phyloP scores from a whole-genome alignment of 192 early-diverging fungal species.

The Diversispora epigaea region DNA sequence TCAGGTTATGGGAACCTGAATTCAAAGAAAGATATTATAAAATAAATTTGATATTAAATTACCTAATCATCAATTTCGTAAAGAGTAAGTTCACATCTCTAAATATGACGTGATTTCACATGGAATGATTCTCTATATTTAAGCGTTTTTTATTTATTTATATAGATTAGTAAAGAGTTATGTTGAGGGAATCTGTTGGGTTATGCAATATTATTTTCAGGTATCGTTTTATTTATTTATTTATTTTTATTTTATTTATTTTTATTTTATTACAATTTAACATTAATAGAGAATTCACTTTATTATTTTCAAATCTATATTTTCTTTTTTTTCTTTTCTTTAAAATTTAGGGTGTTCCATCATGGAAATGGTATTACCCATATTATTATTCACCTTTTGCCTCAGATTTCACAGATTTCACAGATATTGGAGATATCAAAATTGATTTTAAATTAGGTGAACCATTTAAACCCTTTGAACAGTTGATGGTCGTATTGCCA shows the following conservation, averaged over 20 bases:
- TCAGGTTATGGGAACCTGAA: conserved; percentile 73
- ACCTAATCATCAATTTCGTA: conserved; percentile 53
- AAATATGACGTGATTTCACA: neutral
- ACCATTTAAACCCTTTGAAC: conserved; percentile 91
- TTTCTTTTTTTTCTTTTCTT: too few relatives aligned
- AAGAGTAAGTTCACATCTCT: conserved; percentile 46
- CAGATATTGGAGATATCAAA: conserved; percentile 68
- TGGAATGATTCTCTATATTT: neutral
- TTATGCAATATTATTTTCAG: conserved; percentile 92
- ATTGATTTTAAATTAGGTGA: conserved; percentile 78
- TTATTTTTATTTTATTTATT: too few relatives aligned
- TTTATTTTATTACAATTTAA: too few relatives aligned
- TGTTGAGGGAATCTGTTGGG: conserved; percentile 95
- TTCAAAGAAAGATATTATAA: conserved; percentile 75
- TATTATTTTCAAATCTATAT: neutral
- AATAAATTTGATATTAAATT: conserved; percentile 66
- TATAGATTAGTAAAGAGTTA: conserved; percentile 71
- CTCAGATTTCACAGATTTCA: conserved; percentile 82
- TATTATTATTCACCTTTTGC: conserved; percentile 94
- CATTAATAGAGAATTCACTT: too few relatives aligned
- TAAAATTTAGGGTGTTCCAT: conserved; percentile 66
- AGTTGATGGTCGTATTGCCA: conserved; percentile 95
- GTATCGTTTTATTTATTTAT: conserved; percentile 32
- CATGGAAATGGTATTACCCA: conserved; percentile 98
- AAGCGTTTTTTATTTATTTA: neutral